phyloP scores from a whole-genome alignment of 2,329 filamentous ascomycete genomes.

The Scytalidium sp. region DNA sequence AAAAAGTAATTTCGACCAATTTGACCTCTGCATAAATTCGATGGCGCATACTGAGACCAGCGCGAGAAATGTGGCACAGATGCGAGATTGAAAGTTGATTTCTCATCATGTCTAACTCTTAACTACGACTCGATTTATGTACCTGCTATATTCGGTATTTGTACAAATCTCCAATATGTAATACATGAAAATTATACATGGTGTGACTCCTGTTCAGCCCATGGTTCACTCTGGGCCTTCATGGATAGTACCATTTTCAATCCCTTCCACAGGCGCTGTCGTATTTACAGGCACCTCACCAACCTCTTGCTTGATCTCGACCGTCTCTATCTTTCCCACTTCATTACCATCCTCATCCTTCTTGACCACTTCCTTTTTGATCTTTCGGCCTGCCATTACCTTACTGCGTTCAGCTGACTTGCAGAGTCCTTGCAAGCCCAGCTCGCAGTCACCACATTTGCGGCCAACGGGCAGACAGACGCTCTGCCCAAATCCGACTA shows the following conservation, averaged over 20 bases:
- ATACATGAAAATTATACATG: too few species aligned
- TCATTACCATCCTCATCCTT: constrained; percentile 30
- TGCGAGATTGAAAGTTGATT: too few species aligned
- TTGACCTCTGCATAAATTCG: too few species aligned
- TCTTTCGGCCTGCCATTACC: constrained; percentile 53
- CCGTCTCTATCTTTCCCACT: constrained; percentile 24
- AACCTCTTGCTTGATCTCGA: constrained; percentile 33
- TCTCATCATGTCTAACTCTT: too few species aligned
- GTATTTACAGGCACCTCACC: constrained; percentile 25
- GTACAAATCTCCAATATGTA: too few species aligned
- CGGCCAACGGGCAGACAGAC: constrained; percentile 63
- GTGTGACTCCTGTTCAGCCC: too few species aligned
- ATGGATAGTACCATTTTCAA: not conserved
- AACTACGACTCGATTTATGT: too few species aligned
- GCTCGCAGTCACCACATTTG: constrained; percentile 80
- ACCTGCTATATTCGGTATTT: too few species aligned
- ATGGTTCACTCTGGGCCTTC: too few species aligned
- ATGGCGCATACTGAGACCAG: too few species aligned
- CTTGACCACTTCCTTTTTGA: constrained; percentile 37
- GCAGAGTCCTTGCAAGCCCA: constrained; percentile 76
- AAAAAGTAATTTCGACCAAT: too few species aligned
- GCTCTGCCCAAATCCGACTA: constrained; percentile 72
- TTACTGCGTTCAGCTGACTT: constrained; percentile 65
- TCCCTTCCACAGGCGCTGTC: not conserved
- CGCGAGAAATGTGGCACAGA: too few species aligned